These are phyloP conservation scores for Lanmaoa rubissima DNA, from an alignment of 768 basidiomycete genomes.

Conservation along the genomic window DNA sequence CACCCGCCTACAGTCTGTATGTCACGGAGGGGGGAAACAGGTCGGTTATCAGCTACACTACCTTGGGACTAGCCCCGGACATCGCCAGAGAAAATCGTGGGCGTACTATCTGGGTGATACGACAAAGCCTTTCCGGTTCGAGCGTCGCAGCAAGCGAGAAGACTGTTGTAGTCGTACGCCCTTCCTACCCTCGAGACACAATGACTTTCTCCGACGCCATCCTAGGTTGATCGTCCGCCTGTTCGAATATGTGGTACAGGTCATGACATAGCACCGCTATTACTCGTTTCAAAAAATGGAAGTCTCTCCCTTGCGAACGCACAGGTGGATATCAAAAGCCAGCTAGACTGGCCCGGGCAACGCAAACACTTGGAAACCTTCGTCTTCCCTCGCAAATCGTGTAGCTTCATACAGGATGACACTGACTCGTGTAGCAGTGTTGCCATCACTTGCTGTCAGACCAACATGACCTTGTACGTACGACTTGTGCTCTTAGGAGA, in stretches of 20 bases:
- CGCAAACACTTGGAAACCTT: conserved; percentile 30
- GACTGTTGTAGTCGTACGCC: conserved; percentile 45
- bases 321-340: conserved; percentile 27
- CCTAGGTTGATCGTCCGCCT: conserved; percentile 45
- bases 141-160: conserved; percentile 36
- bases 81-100: conserved; percentile 39
- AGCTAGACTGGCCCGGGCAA: conserved; percentile 27
- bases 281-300: conserved; percentile 36
- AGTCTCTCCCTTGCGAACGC: conserved; percentile 32
- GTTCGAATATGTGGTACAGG: conserved; percentile 37
- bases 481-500: conserved; percentile 21
- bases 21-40: conserved; percentile 32
- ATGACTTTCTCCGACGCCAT: conserved; percentile 10
- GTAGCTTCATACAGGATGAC: conserved; percentile 28
- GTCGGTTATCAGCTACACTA: conserved; percentile 54
- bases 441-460: conserved; percentile 25
- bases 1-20: conserved; percentile 50
- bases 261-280: conserved; percentile 23
- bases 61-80: conserved; percentile 49
- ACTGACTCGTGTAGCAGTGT: conserved; percentile 1
- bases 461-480: conserved; percentile 19
- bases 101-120: conserved; percentile 62
- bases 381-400: conserved; percentile 29
- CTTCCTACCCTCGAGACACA: neutral
- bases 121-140: conserved; percentile 45